Percentiles rank a stretch among this genome's conserved stretches.
Conservation (phyloP, 139 green algal species). For the Limnomonas spitsbergensis region DNA sequence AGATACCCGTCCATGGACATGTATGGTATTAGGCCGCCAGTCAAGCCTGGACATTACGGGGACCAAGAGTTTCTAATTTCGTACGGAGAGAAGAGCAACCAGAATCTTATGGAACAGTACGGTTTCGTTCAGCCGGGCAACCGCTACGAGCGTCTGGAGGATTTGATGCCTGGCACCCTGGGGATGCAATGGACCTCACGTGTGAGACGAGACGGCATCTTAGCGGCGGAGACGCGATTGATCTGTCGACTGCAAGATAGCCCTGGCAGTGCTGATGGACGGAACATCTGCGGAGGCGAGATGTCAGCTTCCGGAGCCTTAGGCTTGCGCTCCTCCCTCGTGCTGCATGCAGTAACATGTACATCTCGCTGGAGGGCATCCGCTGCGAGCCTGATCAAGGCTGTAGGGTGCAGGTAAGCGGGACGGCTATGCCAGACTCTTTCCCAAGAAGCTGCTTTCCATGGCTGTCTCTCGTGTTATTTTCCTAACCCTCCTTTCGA, state of each 20-base stretch:
- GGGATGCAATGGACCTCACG: not conserved
- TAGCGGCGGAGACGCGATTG: not conserved
- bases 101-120: conserved; percentile 54
- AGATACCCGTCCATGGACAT: too few species aligned
- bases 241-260: not conserved
- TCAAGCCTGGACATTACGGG: too few species aligned
- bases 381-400: too few species aligned
- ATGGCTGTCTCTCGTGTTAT: too few species aligned
- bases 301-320: not conserved
- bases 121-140: conserved; percentile 41
- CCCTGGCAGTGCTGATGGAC: not conserved
- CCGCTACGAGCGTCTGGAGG: conserved; percentile 31
- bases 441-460: not conserved
- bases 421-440: not conserved
- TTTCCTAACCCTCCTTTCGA: too few species aligned
- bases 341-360: not conserved
- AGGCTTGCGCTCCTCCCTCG: not conserved
- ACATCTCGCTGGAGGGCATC: not conserved
- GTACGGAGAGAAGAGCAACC: conserved; percentile 42
- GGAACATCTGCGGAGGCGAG: not conserved
- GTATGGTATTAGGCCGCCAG: not conserved
- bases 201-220: not conserved
- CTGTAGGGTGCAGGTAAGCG: not conserved
- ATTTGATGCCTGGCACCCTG: not conserved
- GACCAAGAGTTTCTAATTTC: conserved; percentile 28